Percentiles rank a stretch among this genome's conserved stretches.
Conservation (phyloP, 257 asterid species). For the Cinchona pubescens region DNA sequence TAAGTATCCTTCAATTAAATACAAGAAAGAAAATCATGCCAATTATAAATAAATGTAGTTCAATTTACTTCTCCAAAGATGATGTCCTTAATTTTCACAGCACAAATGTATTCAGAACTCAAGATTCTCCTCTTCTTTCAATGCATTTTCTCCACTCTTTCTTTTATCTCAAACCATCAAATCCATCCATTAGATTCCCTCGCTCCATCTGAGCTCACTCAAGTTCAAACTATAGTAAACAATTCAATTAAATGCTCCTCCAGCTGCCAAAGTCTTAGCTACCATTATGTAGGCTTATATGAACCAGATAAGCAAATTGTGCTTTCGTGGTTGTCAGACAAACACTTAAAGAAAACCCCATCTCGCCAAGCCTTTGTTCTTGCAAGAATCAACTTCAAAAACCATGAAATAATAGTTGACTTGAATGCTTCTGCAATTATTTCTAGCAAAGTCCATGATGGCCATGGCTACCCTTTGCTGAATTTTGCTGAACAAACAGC, state of each 20-base stretch:
- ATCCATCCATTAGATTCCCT: slow-evolving; percentile 51
- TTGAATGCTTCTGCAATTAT: slow-evolving; percentile 25
- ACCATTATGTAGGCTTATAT: slow-evolving; percentile 65
- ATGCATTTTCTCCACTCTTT: slow-evolving; percentile 15
- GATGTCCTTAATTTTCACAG: background rate
- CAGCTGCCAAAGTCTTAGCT: slow-evolving; percentile 30
- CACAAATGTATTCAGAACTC: slow-evolving; percentile 19
- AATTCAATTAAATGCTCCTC: slow-evolving; percentile 13
- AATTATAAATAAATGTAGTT: too few relatives aligned
- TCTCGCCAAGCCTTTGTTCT: slow-evolving; percentile 49
- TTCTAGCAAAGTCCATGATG: slow-evolving; percentile 36
- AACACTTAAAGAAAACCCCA: slow-evolving; percentile 5
- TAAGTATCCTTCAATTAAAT: too few relatives aligned
- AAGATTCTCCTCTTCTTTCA: slow-evolving; percentile 19
- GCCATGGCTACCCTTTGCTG: slow-evolving; percentile 54
- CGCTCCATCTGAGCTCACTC: slow-evolving; percentile 45
- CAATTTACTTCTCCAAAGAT: too few relatives aligned
- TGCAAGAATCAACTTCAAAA: slow-evolving; percentile 29
- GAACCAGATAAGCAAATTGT: slow-evolving; percentile 52
- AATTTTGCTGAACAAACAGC: slow-evolving; percentile 36
- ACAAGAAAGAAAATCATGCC: background rate
- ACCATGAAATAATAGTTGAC: slow-evolving; percentile 49
- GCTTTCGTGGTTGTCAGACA: slow-evolving; percentile 28
- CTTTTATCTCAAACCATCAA: slow-evolving; percentile 16
- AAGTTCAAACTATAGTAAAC: slow-evolving; percentile 38